Percentiles rank a stretch among this genome's conserved stretches.
phyloP scores from a whole-genome alignment of 139 green algal genomes.

The Gonium pectorale region DNA sequence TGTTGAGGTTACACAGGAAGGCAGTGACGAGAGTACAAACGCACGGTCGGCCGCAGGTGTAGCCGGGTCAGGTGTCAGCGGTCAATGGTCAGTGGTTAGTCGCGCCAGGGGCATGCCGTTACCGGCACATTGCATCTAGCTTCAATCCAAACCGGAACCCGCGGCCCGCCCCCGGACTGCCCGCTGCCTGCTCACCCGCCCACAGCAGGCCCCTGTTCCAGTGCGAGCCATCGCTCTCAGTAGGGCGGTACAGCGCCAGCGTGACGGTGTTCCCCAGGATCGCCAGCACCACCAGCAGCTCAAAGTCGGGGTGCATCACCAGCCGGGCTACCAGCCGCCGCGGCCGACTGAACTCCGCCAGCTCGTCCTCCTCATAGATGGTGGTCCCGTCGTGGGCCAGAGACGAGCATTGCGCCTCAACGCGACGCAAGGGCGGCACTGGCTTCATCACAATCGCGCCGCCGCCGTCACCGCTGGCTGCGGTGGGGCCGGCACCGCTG shows the following conservation, averaged over 20 bases:
- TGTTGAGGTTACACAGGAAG: too few relatives aligned
- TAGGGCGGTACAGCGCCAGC: slow-evolving; percentile 35
- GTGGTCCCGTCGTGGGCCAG: slow-evolving; percentile 2
- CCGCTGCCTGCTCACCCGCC: slow-evolving; percentile 4
- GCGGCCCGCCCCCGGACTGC: not conserved
- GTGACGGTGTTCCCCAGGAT: slow-evolving; percentile 71
- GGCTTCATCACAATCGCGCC: too few relatives aligned
- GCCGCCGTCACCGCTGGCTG: not conserved
- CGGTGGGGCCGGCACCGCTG: not conserved
- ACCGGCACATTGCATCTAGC: too few relatives aligned
- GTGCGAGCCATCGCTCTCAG: not conserved
- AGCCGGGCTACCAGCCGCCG: slow-evolving; percentile 20
- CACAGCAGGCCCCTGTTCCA: slow-evolving; percentile 25
- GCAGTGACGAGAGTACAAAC: too few relatives aligned
- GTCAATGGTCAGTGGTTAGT: too few relatives aligned
- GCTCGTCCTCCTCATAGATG: not conserved
- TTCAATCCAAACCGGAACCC: too few relatives aligned
- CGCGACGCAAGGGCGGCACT: too few relatives aligned
- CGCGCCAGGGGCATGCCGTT: too few relatives aligned
- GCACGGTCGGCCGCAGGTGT: too few relatives aligned
- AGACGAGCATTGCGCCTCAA: not conserved
- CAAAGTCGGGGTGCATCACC: slow-evolving; percentile 68
- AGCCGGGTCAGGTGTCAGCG: too few relatives aligned
- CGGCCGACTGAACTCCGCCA: not conserved
- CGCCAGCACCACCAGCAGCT: slow-evolving; percentile 67